Base-by-base conservation (phyloP, 352 stramenopile genomes). In the Globisporangium spiculum region DNA sequence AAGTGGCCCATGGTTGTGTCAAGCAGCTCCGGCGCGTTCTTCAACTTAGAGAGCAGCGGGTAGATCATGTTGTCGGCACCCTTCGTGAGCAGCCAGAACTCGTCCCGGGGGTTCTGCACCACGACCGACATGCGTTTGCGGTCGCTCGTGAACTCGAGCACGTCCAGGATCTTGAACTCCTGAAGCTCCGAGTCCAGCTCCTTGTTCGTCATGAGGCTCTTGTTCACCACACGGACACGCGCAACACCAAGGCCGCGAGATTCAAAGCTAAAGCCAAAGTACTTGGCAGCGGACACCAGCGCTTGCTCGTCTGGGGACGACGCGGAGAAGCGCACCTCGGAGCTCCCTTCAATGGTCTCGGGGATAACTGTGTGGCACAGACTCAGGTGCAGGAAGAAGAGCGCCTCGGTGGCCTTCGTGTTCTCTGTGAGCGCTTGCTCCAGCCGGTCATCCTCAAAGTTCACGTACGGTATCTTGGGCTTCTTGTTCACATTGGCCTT, bases 121-220 rank as follows among this genome's bases (percentile, higher is more conserved):
- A 95, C 73, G 14, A 92, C 81, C 0, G 84, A 92, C 87, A 95
- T 95, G 41, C 86, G 84, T 68, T 94, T 94, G 2, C 87, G 84
- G 24, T 80, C 78, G 48, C 90, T 98, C 60, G 98, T 97, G 76
- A 99, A 99, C 74, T 98, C 97, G 56, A 99, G 92, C 6, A 99
- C 86, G 5, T 97, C 94, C 59, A 99, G 73, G 52, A 98, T 84
- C 61, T 89, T 79, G 67, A 90, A 97, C 60, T 88, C 81, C 38
- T 87, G 60, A 41, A 91, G 63, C 68, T 83, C 77, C 48, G 70
- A 80, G 16, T 73, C 66, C 18, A 67, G 72, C 2, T 58, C 67
- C 30, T 76, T 78, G 69, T 80, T 74, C 7, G 46, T 48, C 76
- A 82, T 79, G 30, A 84, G 44, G 30, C 73, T 71, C 48, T 85